A percentile compares a stretch with the other conserved stretches of the same genome.
phyloP scores from a whole-genome alignment of 345 rosid species.

The Citrus medica region DNA sequence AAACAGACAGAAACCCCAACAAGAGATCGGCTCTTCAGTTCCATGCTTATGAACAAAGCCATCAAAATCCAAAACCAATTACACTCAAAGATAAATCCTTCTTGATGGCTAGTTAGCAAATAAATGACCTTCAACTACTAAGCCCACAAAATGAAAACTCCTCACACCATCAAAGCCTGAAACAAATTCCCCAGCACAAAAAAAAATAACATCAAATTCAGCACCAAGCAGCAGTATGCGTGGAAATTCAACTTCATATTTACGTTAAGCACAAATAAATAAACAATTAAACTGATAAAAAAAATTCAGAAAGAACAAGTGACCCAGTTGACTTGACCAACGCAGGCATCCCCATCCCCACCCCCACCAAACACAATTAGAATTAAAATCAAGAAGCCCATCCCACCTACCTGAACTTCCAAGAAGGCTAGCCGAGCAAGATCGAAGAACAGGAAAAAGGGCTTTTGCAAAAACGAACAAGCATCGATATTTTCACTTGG shows the following conservation, averaged over 20 bases:
- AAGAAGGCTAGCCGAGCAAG: conserved; percentile 1
- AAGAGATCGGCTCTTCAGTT: conserved; percentile 22
- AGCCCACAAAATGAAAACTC: conserved; percentile 11
- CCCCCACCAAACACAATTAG: no score
- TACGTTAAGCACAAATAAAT: background rate
- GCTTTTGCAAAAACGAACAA: conserved; percentile 6
- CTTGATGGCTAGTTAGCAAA: conserved; percentile 3
- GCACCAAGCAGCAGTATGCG: background rate
- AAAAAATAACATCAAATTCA: conserved; percentile 16
- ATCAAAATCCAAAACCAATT: conserved; percentile 12
- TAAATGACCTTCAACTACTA: conserved; percentile 15
- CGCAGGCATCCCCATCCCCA: background rate
- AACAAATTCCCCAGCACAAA: conserved; percentile 4
- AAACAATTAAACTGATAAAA: conserved; percentile 13
- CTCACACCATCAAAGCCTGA: conserved; percentile 25
- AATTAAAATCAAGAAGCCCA: no score
- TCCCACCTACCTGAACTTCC: conserved; percentile 25
- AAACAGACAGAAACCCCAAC: conserved; percentile 32
- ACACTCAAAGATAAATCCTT: conserved; percentile 1
- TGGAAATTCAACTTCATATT: background rate
- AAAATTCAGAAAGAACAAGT: background rate
- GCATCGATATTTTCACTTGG: conserved; percentile 4
- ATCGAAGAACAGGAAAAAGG: conserved; percentile 19
- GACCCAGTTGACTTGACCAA: conserved; percentile 17
- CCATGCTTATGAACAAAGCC: conserved; percentile 20